These are phyloP conservation scores for Teratosphaeria zuluensis DNA, from an alignment of 2,329 filamentous ascomycete species.

Conservation along the genomic window DNA sequence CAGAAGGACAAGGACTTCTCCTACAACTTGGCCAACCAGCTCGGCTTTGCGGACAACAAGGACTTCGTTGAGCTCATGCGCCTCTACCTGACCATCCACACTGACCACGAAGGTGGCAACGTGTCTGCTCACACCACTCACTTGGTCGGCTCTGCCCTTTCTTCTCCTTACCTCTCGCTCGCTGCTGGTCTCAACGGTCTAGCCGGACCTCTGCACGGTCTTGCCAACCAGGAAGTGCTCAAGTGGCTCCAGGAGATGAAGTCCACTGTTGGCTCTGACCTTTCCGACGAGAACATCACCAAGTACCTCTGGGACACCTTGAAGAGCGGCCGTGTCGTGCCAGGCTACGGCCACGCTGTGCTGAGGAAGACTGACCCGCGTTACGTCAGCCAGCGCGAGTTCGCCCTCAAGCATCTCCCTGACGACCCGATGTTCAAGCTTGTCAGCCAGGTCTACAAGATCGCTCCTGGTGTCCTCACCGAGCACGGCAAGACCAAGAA, in stretches of 20 bases:
- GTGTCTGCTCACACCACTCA: conserved; percentile 98
- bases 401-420: conserved; percentile 86
- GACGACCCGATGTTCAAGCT: conserved; percentile 99
- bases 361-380: conserved; percentile 99
- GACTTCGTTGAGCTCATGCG: conserved; percentile 98
- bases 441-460: conserved; percentile 99
- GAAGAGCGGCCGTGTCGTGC: conserved; percentile 90
- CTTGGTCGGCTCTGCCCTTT: conserved; percentile 90
- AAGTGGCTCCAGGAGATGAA: conserved; percentile 99
- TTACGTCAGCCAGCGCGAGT: conserved; percentile 96
- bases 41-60: conserved; percentile 87
- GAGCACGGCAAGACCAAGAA: conserved; percentile 99
- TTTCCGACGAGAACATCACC: conserved; percentile 92
- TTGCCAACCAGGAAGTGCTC: conserved; percentile 99
- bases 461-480: conserved; percentile 90
- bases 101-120: conserved; percentile 98
- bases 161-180: conserved; percentile 93
- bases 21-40: conserved; percentile 99
- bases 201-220: conserved; percentile 93
- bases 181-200: conserved; percentile 96
- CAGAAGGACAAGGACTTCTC: conserved; percentile 99
- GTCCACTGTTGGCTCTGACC: conserved; percentile 82
- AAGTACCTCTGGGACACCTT: conserved; percentile 98
- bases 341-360: conserved; percentile 96
- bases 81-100: conserved; percentile 99